phyloP scores from a whole-genome alignment of 768 basidiomycete species.

The Boletellus sp. region DNA sequence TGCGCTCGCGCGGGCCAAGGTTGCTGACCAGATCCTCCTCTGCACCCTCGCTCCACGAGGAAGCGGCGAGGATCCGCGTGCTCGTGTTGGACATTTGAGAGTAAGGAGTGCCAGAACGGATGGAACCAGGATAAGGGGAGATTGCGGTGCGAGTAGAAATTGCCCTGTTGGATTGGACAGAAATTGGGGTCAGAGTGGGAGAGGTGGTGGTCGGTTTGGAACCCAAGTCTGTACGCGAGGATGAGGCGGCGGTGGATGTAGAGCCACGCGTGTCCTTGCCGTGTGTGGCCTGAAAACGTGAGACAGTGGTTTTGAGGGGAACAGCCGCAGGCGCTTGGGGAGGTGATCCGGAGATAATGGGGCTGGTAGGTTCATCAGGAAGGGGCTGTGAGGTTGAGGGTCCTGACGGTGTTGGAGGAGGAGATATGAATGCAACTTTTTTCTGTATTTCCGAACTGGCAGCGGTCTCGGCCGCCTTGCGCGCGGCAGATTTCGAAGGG shows the following conservation, averaged over 20 bases:
- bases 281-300: constrained; percentile 74
- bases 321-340: constrained; percentile 27
- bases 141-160: constrained; percentile 62
- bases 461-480: constrained; percentile 37
- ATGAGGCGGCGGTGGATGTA: constrained; percentile 55
- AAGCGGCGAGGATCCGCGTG: constrained; percentile 70
- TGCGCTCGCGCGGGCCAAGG: constrained; percentile 89
- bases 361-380: constrained; percentile 42
- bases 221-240: constrained; percentile 60
- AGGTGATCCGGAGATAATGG: constrained; percentile 30
- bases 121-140: constrained; percentile 63
- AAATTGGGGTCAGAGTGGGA: constrained; percentile 57
- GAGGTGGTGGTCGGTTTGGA: constrained; percentile 44
- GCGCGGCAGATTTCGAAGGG: constrained; percentile 30
- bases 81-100: constrained; percentile 72
- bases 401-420: constrained; percentile 64
- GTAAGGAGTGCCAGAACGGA: constrained; percentile 80
- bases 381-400: constrained; percentile 47
- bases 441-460: constrained; percentile 55
- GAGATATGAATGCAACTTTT: constrained; percentile 86
- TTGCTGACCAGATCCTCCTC: constrained; percentile 93
- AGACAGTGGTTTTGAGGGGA: constrained; percentile 60
- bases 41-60: constrained; percentile 91
- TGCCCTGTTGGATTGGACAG: constrained; percentile 49
- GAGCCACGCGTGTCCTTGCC: constrained; percentile 66